Percentiles rank a stretch among this genome's conserved stretches.
These are phyloP conservation scores for Lasiodiplodia theobromae DNA, from an alignment of 2,329 filamentous ascomycete species.

Conservation along the genomic window DNA sequence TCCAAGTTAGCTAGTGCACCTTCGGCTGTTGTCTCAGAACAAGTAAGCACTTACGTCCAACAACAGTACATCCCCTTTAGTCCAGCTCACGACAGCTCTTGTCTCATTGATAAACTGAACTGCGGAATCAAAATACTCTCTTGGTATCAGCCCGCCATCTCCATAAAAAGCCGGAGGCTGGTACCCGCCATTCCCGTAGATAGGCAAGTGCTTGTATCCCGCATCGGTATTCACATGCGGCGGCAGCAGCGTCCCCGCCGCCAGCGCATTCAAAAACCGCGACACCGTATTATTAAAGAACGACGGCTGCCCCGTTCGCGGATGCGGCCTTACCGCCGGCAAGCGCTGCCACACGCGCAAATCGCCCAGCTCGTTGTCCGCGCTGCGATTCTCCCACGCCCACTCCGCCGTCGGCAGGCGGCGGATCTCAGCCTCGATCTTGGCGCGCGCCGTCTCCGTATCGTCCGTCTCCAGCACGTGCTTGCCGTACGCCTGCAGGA, in stretches of 20 bases:
- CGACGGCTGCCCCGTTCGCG: slow-evolving; percentile 1
- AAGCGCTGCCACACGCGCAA: slow-evolving; percentile 30
- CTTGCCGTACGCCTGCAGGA: slow-evolving; percentile 32
- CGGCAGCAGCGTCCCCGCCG: slow-evolving; percentile 18
- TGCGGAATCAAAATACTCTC: slow-evolving; percentile 24
- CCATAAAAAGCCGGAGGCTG: slow-evolving; percentile 8
- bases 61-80: slow-evolving; percentile 29
- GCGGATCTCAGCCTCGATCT: slow-evolving; percentile 31
- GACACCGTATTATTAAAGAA: slow-evolving; percentile 30
- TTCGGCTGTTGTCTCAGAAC: neutral
- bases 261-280: slow-evolving; percentile 27
- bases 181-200: slow-evolving; percentile 27
- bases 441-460: slow-evolving; percentile 28
- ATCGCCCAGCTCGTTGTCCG: slow-evolving; percentile 23
- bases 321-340: slow-evolving; percentile 29
- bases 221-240: slow-evolving; percentile 27
- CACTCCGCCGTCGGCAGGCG: slow-evolving; percentile 32
- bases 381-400: slow-evolving; percentile 29
- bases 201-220: slow-evolving; percentile 13
- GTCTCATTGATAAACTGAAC: slow-evolving; percentile 29
- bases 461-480: slow-evolving; percentile 31
- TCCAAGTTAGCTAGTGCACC: neutral
- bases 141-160: slow-evolving; percentile 26
- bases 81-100: slow-evolving; percentile 27
- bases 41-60: slow-evolving; percentile 1